Evolutionary conservation across 164 flowering plant species (phyloP).

Genomic region (Sedum album): DNA sequence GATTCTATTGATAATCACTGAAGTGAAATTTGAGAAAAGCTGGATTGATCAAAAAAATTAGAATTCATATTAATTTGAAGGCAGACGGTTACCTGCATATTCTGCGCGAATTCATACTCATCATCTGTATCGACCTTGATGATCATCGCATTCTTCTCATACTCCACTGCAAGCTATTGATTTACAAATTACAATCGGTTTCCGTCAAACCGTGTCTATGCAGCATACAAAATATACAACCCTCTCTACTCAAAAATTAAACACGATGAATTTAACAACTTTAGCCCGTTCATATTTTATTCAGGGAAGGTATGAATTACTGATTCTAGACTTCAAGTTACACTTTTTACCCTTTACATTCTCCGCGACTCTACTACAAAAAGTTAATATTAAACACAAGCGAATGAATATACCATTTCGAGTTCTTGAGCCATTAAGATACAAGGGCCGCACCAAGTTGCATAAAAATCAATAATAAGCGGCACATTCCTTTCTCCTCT

Average conservation of each 20-base stretch:
- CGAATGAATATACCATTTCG: slow-evolving; percentile 70
- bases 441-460: slow-evolving; percentile 98
- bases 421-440: slow-evolving; percentile 92
- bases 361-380: too few species aligned
- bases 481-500: slow-evolving; percentile 73
- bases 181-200: background rate
- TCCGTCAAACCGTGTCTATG: background rate
- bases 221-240: background rate
- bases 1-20: too few species aligned
- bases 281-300: too few species aligned
- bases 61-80: too few species aligned
- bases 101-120: slow-evolving; percentile 83
- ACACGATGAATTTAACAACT: too few species aligned
- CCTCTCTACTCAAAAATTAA: too few species aligned
- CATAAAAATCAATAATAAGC: slow-evolving; percentile 71
- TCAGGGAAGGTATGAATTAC: too few species aligned
- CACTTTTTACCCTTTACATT: too few species aligned
- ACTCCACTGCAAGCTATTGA: slow-evolving; percentile 90
- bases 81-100: slow-evolving; percentile 65
- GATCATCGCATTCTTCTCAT: slow-evolving; percentile 56
- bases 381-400: too few species aligned
- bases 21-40: too few species aligned
- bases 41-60: too few species aligned
- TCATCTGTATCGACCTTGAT: slow-evolving; percentile 93
- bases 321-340: too few species aligned